These are phyloP conservation scores for Phytophthora idaei DNA, from an alignment of 352 stramenopile genomes.

Conservation along the genomic window DNA sequence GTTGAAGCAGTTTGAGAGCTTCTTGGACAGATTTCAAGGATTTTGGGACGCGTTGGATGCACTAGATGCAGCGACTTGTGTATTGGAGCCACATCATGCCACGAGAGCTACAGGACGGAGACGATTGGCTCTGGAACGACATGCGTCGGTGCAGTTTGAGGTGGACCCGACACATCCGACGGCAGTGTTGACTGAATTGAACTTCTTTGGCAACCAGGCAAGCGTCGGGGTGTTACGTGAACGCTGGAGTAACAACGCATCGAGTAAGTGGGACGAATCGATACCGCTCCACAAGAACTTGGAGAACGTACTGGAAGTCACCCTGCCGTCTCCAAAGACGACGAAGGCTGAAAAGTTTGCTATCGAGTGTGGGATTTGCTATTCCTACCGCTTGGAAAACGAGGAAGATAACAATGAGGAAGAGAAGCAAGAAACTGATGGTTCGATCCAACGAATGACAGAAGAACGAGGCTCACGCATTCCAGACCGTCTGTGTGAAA, in stretches of 20 bases:
- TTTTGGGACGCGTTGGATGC: constrained; percentile 85
- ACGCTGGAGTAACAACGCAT: constrained; percentile 57
- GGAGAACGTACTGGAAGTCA: constrained; percentile 58
- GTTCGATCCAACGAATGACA: not conserved
- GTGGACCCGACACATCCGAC: constrained; percentile 50
- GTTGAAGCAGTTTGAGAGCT: constrained; percentile 56
- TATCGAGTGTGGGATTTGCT: constrained; percentile 91
- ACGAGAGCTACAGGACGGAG: constrained; percentile 67
- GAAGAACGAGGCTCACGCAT: constrained; percentile 38
- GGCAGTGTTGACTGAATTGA: constrained; percentile 57
- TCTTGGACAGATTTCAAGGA: constrained; percentile 64
- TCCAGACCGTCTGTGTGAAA: constrained; percentile 88
- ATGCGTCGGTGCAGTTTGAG: constrained; percentile 80
- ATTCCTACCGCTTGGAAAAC: constrained; percentile 75
- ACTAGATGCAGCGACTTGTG: constrained; percentile 73
- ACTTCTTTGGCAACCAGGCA: constrained; percentile 79
- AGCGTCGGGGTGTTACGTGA: constrained; percentile 58
- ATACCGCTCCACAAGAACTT: constrained; percentile 67
- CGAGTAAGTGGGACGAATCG: constrained; percentile 64
- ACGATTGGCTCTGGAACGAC: constrained; percentile 65
- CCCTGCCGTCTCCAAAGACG: constrained; percentile 63
- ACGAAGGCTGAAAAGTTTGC: constrained; percentile 70
- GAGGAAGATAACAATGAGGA: constrained; percentile 26
- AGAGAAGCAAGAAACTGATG: not conserved
- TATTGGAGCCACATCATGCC: constrained; percentile 76